These are phyloP conservation scores for Candida morakotiae DNA, from an alignment of 805 yeast genomes.

Conservation along the genomic window DNA sequence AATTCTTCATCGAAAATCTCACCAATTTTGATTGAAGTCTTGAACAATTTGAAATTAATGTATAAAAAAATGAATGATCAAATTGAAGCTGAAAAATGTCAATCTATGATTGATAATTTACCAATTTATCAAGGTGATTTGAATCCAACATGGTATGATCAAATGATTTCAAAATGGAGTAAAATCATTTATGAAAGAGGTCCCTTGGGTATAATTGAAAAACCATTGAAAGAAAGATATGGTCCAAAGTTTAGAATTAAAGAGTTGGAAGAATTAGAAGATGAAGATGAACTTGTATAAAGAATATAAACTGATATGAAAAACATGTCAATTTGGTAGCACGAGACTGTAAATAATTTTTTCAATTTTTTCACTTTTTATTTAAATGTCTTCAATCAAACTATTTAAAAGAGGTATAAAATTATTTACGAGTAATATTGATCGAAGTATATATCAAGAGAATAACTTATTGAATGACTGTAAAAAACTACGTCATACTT, in stretches of 20 bases:
- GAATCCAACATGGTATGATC: constrained; percentile 28
- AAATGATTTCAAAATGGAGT: constrained; percentile 28
- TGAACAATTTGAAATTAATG: constrained; percentile 30
- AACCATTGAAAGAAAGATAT: constrained; percentile 34
- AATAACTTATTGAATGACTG: background rate
- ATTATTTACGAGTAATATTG: constrained; percentile 3
- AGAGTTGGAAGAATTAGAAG: constrained; percentile 39
- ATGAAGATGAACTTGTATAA: constrained; percentile 30
- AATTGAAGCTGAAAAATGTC: constrained; percentile 23
- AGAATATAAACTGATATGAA: background rate
- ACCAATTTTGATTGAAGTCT: constrained; percentile 25
- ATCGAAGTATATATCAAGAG: background rate
- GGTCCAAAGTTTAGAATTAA: constrained; percentile 30
- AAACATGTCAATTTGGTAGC: background rate
- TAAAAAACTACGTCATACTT: background rate
- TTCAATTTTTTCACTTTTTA: background rate
- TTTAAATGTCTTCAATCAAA: background rate
- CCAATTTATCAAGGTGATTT: constrained; percentile 21
- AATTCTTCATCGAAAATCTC: constrained; percentile 22
- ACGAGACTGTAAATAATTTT: too few species aligned
- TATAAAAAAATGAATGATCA: constrained; percentile 22
- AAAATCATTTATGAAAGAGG: constrained; percentile 38
- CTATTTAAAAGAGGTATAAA: constrained; percentile 3
- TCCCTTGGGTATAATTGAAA: constrained; percentile 39
- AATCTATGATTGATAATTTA: constrained; percentile 20